Evolutionary conservation across 163 green algal species (phyloP), one percentile per base, ranked within the genome.

Genomic region (Botryococcus braunii): DNA sequence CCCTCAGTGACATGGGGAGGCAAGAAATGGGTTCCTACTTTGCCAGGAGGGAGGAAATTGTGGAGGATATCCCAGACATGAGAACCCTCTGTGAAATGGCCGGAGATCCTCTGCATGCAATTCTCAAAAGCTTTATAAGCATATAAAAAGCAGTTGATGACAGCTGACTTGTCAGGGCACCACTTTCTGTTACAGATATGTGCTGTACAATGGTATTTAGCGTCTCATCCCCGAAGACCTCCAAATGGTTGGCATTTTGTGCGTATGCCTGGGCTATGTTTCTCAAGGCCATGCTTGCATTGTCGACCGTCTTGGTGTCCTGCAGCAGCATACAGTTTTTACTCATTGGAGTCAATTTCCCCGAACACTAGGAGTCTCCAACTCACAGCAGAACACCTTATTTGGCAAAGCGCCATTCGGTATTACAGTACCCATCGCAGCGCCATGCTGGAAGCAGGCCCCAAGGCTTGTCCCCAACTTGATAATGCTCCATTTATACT

Each of bases 301-400:
- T 83, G 68, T 97, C 90, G 38, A 97, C 93, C 5, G 98, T 77
- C 72, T 92, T 89, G 60, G 77, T 76, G 43, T 93, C 88, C 76
- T 89, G 80, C 68, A 68, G 56, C 59, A 66, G 6, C 29, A 34
- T 48, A 49, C n/a, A n/a, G n/a, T n/a, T n/a, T n/a, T n/a, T n/a
- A n/a, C n/a, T n/a, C n/a, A n/a, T n/a, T n/a, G n/a, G n/a, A n/a
- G n/a, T n/a, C n/a, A n/a, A n/a, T n/a, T n/a, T n/a, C n/a, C n/a
- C n/a, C n/a, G n/a, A n/a, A n/a, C n/a, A n/a, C n/a, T n/a, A n/a
- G n/a, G n/a, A n/a, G n/a, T n/a, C n/a, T n/a, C n/a, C n/a, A n/a
- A n/a, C n/a, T n/a, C n/a, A n/a, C n/a, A n/a, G n/a, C n/a, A n/a
- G n/a, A n/a, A n/a, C n/a, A n/a, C n/a, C n/a, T n/a, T n/a, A n/a